These are phyloP conservation scores for Cicer judaicum DNA, from an alignment of 306 rosid genomes.

Conservation along the genomic window DNA sequence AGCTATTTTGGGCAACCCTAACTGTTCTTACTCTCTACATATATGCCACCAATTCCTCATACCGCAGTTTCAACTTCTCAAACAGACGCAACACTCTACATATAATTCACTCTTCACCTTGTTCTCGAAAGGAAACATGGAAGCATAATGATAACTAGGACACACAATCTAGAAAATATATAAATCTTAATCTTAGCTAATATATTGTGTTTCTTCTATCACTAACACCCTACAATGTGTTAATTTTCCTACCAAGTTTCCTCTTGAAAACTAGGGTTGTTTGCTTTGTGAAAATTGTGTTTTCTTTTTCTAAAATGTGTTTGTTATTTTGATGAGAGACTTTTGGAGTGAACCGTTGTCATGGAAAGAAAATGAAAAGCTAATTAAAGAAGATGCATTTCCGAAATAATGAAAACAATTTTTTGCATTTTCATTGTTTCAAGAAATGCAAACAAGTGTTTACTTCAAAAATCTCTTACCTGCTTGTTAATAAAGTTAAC, in stretches of 20 bases:
- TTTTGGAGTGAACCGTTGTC: no score
- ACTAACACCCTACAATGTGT: neutral
- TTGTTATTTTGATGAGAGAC: no score
- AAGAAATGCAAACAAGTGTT: no score
- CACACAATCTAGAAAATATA: neutral
- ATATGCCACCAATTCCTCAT: neutral
- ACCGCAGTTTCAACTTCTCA: conserved; percentile 4
- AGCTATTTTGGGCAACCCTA: neutral
- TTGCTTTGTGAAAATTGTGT: no score
- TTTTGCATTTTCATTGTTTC: no score
- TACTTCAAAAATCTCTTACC: no score
- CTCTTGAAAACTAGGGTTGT: neutral
- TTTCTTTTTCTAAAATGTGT: no score
- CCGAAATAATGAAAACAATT: no score
- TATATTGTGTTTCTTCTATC: neutral
- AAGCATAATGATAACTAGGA: neutral
- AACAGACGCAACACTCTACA: conserved; percentile 7
- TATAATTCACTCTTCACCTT: conserved; percentile 3
- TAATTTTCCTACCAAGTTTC: conserved; percentile 18
- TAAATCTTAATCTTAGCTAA: conserved; percentile 10
- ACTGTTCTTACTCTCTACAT: neutral
- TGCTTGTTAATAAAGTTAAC: no score
- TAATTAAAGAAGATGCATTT: no score
- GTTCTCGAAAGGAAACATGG: conserved; percentile 22
- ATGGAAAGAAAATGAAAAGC: no score